Base-by-base conservation (phyloP, 2,329 filamentous ascomycete genomes). In the Parastagonospora avenae region DNA sequence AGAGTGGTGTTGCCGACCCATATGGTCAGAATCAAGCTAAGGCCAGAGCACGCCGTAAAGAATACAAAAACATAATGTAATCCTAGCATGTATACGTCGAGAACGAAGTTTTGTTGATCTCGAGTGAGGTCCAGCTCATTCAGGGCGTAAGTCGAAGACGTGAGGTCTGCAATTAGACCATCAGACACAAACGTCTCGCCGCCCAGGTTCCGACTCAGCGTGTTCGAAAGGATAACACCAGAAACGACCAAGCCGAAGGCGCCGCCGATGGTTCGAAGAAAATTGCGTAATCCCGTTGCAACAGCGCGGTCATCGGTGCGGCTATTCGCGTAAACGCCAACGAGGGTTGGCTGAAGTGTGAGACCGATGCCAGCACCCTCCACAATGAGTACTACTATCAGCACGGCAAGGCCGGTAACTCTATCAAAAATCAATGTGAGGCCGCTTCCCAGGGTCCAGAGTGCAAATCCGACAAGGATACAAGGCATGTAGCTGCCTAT, bases 221-320 rank as follows among this genome's bases (percentile, higher is more conserved):
- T 57, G n/a, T 60, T 63, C 8, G 59, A 55, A 12, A 63, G 48
- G 8, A 61, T 53, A 7, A 54, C 53, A 5, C 55, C 57, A 36
- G 56, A 59, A n/a, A 86, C 71, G 0, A 83, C 83, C 0, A 87
- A 75, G 0, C 85, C 84, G n/a, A 80, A 76, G 0, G 83, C 76
- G 19, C 84, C 85, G 7, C 85, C 85, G 2, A 83, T 72, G 36
- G 79, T 81, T 8, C 85, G 80, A 55, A 86, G 77, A 63, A 87
- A 87, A 59, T 88, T 88, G 2, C 85, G 77, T 44, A 82, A 79
- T 2, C 82, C 82, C 29, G 85, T 86, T 19, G 85, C 79, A 1
- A 87, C 82, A 1, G 85, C 85, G 15, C 85, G 78, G 31, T 86
- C 81, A 0, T 79, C 72, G 57, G 82, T 83, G 2, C 76, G 74